phyloP scores from a whole-genome alignment of 768 basidiomycete genomes.

The Leccinum imitatum region DNA sequence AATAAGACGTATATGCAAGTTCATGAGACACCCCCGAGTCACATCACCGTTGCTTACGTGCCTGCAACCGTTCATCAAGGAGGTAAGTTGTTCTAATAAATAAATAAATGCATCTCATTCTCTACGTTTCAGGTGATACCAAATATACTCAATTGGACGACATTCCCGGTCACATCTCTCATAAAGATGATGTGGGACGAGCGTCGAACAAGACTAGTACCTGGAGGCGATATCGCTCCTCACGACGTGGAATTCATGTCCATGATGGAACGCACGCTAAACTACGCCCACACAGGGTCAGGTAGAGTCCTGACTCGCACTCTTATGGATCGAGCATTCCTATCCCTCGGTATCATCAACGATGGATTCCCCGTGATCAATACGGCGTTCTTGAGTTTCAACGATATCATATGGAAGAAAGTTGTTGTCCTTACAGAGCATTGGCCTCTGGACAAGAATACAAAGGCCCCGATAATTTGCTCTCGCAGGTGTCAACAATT shows the following conservation, averaged over 20 bases:
- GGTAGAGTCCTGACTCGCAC: background rate
- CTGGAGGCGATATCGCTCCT: background rate
- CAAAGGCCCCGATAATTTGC: background rate
- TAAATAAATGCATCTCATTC: too few species aligned
- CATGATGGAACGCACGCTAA: constrained; percentile 4
- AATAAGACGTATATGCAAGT: background rate
- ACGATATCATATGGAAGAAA: background rate
- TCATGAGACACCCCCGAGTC: background rate
- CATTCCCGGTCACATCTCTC: background rate
- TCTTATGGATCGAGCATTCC: background rate
- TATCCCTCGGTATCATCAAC: background rate
- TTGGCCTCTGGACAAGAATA: background rate
- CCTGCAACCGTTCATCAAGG: background rate
- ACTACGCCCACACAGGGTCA: constrained; percentile 7
- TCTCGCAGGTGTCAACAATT: background rate
- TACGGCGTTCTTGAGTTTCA: background rate
- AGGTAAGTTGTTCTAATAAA: background rate
- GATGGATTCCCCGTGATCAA: background rate
- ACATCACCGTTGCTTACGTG: background rate
- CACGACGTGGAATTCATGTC: constrained; percentile 10
- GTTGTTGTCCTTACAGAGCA: background rate
- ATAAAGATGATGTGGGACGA: constrained; percentile 1
- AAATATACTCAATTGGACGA: constrained; percentile 3
- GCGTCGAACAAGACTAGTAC: background rate
- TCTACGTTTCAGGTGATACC: background rate